These are phyloP conservation scores for Diaporthe sp. DNA, from an alignment of 2,329 filamentous ascomycete genomes.

Conservation along the genomic window DNA sequence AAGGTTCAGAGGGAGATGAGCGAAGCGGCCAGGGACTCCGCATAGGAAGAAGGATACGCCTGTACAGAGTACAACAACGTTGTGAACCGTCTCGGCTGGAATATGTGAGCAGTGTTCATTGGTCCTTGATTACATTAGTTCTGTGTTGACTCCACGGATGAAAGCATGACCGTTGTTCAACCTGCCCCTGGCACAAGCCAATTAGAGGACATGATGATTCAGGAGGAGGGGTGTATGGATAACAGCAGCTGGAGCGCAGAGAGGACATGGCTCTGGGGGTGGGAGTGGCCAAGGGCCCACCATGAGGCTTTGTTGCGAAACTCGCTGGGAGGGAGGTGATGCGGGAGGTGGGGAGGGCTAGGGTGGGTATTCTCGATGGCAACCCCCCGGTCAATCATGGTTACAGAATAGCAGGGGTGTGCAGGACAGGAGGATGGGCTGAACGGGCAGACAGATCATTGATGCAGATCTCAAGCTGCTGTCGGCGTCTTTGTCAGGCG, in stretches of 20 bases:
- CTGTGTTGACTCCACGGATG: constrained; percentile 62
- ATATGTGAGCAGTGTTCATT: constrained; percentile 56
- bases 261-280: constrained; percentile 35
- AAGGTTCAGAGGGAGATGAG: constrained; percentile 44
- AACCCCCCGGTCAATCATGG: constrained; percentile 31
- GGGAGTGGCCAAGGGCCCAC: constrained; percentile 39
- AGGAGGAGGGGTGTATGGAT: constrained; percentile 41
- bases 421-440: constrained; percentile 41
- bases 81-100: constrained; percentile 58
- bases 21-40: constrained; percentile 46
- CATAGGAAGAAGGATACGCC: constrained; percentile 44
- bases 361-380: constrained; percentile 34
- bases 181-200: constrained; percentile 55
- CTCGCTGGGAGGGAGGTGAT: constrained; percentile 43
- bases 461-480: constrained; percentile 47
- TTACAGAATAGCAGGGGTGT: constrained; percentile 39
- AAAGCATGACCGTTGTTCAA: constrained; percentile 67
- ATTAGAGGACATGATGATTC: constrained; percentile 49
- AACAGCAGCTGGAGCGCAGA: constrained; percentile 22
- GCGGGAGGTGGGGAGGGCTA: constrained; percentile 44
- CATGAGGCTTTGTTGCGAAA: constrained; percentile 45
- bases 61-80: constrained; percentile 42
- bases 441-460: constrained; percentile 45
- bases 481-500: constrained; percentile 44
- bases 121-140: constrained; percentile 61